Conservation (phyloP, 2,329 filamentous ascomycete species). For the Dactylella cylindrospora region DNA sequence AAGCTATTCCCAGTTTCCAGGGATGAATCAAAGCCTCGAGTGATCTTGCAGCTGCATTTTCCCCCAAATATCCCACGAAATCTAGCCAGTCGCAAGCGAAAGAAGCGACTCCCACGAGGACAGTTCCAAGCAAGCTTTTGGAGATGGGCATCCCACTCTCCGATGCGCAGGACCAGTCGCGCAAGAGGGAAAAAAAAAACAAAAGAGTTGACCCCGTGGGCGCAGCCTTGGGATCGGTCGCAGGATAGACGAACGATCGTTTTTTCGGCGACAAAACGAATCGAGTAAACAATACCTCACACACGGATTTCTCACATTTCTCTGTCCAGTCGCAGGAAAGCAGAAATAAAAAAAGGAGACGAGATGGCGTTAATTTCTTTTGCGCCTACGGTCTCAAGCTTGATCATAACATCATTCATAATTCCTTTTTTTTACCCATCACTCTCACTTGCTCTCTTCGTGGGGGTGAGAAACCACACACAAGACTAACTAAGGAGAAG, state of each 20-base stretch:
- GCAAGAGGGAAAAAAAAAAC: neutral
- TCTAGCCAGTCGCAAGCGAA: conserved; percentile 43
- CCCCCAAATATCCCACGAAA: conserved; percentile 30
- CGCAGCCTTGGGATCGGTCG: conserved; percentile 1
- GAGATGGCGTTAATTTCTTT: conserved; percentile 22
- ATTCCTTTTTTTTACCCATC: no score
- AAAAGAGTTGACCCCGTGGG: neutral
- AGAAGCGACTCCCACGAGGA: conserved; percentile 43
- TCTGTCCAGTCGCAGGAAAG: no score
- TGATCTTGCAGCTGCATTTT: neutral
- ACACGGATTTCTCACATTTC: no score
- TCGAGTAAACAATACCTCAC: conserved; percentile 33
- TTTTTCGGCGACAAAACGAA: conserved; percentile 44
- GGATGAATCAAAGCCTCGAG: no score
- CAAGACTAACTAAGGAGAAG: no score
- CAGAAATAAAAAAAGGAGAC: no score
- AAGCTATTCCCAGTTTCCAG: no score
- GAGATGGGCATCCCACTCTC: conserved; percentile 30
- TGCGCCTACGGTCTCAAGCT: no score
- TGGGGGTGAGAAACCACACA: no score
- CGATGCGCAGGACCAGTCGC: neutral
- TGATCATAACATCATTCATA: no score
- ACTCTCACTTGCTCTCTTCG: no score
- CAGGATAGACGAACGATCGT: conserved; percentile 23
- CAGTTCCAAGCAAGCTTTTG: conserved; percentile 24